Evolutionary conservation across 768 basidiomycete genomes (phyloP).

Genomic region (Rhodosporidiobolus sp.): DNA sequence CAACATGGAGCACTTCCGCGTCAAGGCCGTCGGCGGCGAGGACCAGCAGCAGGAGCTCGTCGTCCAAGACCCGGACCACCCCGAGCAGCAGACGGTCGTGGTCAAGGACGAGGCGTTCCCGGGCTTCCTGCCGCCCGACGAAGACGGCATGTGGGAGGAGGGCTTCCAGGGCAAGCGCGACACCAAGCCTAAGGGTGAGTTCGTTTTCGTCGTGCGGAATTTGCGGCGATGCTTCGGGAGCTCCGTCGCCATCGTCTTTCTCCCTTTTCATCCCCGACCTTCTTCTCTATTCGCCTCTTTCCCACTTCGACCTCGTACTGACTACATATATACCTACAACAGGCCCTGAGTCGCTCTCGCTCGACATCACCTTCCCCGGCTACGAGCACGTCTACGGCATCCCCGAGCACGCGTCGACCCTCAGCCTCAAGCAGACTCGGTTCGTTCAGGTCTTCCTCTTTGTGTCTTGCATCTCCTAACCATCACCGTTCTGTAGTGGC

Average conservation of each 20-base stretch:
- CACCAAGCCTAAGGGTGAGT: conserved; percentile 84
- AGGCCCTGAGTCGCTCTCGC: conserved; percentile 91
- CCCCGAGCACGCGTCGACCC: conserved; percentile 87
- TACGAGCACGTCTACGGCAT: conserved; percentile 92
- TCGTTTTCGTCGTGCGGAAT: not conserved
- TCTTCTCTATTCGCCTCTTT: not conserved
- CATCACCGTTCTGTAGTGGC: conserved; percentile 53
- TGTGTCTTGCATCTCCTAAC: not conserved
- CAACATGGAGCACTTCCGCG: conserved; percentile 93
- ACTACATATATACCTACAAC: not conserved
- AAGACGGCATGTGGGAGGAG: conserved; percentile 88
- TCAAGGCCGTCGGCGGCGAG: conserved; percentile 54
- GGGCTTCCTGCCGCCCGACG: conserved; percentile 66
- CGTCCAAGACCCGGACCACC: conserved; percentile 54
- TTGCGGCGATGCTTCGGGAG: no score
- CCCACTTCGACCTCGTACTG: not conserved
- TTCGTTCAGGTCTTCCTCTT: not conserved
- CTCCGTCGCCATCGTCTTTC: no score
- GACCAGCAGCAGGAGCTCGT: conserved; percentile 50
- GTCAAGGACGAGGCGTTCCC: conserved; percentile 41
- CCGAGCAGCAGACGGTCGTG: conserved; percentile 49
- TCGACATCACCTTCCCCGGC: conserved; percentile 90
- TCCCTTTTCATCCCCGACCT: conserved; percentile 8
- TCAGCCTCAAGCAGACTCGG: conserved; percentile 79
- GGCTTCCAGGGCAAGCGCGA: conserved; percentile 82